Base-by-base conservation (phyloP, 192 early-diverging fungal genomes). In the Coemansia sp. region DNA sequence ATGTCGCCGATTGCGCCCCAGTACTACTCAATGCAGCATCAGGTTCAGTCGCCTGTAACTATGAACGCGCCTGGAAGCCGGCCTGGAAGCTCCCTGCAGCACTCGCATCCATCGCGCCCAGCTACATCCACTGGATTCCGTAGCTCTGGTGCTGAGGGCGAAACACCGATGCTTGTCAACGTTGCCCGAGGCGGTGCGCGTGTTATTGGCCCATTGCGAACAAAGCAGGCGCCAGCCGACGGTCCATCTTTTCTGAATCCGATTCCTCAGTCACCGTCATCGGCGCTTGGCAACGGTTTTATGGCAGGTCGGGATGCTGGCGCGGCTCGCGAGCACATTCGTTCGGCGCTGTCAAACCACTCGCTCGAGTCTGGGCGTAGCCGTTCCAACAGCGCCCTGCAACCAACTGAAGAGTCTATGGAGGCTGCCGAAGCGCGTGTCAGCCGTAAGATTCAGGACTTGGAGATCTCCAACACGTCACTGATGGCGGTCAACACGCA, bases 381-480 rank as follows among this genome's bases (percentile, higher is more conserved):
- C 58, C 71, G 71, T 10, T 58, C 76, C 58, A 79, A 74, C 65
- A 79, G 76, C 58, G 64, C 68, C 24, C 27, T 59, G 37, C 64
- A 27, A 22, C 76, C 76, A 5, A 67, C 67, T 9, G 76, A 79
- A 48, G 76, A 73, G 39, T 67, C 61, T 7, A 73, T 79, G 72
- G 76, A 79, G 51, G 79, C 79, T 5, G 69, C 70, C 22, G 81
- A 83, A 57, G 81, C 81, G 11, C 75, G 81, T 5, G 72, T 77
- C 48, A 78, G 72, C 65, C 81, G 81, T 39, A 77, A 75, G 62
- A 70, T 83, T 49, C 75, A 83, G 38, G 81, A 83, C 56, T 67
- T 83, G 25, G 72, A 83, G 60, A 83, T 83, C 17, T 75, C 81
- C 0, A 83, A 83, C 69, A 67, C 61, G 53, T 83, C 81, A 38